Evolutionary conservation across 1,139 yeast genomes (phyloP), one percentile per base, ranked within the genome.

Genomic region (Blastobotrys persicus): DNA sequence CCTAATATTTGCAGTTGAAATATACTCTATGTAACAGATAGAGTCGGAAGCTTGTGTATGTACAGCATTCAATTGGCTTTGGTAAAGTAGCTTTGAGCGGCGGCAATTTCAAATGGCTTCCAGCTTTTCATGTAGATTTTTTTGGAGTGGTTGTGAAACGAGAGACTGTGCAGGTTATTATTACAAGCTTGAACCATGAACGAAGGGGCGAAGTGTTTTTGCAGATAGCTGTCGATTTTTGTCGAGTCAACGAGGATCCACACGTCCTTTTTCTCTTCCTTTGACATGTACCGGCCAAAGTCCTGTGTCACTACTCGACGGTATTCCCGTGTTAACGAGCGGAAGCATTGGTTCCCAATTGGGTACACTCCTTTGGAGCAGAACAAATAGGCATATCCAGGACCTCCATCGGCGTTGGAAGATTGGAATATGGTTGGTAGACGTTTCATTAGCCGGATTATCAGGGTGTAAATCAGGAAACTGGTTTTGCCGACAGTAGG

Each of bases 201-300:
- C 6, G 41, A 37, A 4, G 41, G 12, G 13, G 11, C 13, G 14
- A 37, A 37, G 19, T 37, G 11, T 16, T 37, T 37, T 19, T 18
- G 28, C 18, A 37, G 17, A 19, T 17, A 37, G 6, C 19, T 37
- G 41, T 37, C 41, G 11, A 28, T 26, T 23, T 37, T 37, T 5
- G 28, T 23, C 7, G 41, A 37, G 19, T 37, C 41, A 18, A 37
- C n/a, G 12, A 37, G 41, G 12, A 37, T 14, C 41, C 41, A 37
- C n/a, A 37, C 19, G 12, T 37, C n/a, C n/a, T 14, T 18, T 14
- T 37, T 37, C 28, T 18, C 41, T n/a, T 16, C 41, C 4, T 19
- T 11, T 26, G 13, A 17, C 6, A 37, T 11, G 12, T 19, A 4
- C n/a, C n/a, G 26, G 41, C 18, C 12, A 14, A 37, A 19, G 4